Evolutionary conservation across 1,284 basidiomycete genomes (phyloP), one percentile per base, ranked within the genome.

Genomic region (Melanopsichium pennsylvanicum): DNA sequence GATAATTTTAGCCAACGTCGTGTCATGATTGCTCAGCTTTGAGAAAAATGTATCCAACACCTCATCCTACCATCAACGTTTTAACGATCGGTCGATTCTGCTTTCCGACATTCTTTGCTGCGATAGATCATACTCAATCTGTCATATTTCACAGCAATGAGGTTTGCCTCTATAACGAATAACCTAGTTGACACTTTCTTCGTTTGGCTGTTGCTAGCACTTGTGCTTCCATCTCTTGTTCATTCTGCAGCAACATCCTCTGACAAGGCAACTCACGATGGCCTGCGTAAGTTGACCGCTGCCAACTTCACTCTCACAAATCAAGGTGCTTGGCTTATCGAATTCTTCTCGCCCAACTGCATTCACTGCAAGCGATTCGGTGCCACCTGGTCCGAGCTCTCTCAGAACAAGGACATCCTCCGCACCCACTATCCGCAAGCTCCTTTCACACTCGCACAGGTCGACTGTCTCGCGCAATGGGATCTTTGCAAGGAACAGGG

Each of bases 341-440:
- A 80, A 60, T 80, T 76, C 57, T 79, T 62, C 55, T 67, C 66
- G 86, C 91, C 91, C 0, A 89, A 87, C 69, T 93, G 91, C 77
- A 78, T 80, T n/a, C 91, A 93, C 76, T 93, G 92, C 81, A 85
- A 84, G 34, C 72, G 82, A 0, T 92, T 93, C 70, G 86, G 88
- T 9, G 91, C 93, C 0, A 92, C 88, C 27, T 98, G 94, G 93
- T 84, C 86, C 31, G 83, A 88, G 42, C 84, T 97, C 4, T 83
- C 82, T 2, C 78, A 82, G 38, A 85, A 89, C 31, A 87, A 87
- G 51, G 84, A 86, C 57, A 80, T 82, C 36, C 83, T 85, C 33
- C 81, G 86, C 72, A 85, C 88, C 9, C 62, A 70, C 25, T 76
- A 74, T 39, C 73, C 76, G 0, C 60, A 64, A 2, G 77, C 74